These are phyloP conservation scores for Aspergillus unguis DNA, from an alignment of 2,329 filamentous ascomycete species.

Conservation along the genomic window DNA sequence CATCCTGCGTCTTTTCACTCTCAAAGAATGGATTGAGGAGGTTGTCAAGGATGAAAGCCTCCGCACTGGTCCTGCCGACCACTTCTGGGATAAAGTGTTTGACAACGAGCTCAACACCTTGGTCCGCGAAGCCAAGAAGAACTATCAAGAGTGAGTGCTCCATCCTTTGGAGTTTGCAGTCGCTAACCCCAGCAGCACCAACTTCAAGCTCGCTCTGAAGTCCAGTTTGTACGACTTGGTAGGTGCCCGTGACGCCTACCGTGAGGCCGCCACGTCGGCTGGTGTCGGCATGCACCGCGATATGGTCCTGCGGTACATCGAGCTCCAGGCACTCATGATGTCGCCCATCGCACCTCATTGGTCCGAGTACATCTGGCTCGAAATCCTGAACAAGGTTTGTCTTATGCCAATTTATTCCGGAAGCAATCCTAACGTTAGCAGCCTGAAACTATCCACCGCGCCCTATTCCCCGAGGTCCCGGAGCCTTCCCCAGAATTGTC, in stretches of 20 bases:
- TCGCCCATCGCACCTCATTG: conserved; percentile 87
- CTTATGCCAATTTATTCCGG: neutral
- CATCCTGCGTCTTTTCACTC: conserved; percentile 77
- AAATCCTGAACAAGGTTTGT: conserved; percentile 69
- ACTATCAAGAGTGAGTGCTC: conserved; percentile 64
- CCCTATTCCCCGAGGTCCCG: conserved; percentile 68
- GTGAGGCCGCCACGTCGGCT: conserved; percentile 72
- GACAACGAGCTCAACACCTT: conserved; percentile 87
- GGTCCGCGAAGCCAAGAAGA: conserved; percentile 71
- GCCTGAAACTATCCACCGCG: conserved; percentile 71
- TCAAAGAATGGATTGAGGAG: conserved; percentile 92
- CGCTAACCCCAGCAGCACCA: conserved; percentile 49
- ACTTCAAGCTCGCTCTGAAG: conserved; percentile 85
- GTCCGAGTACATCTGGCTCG: conserved; percentile 90
- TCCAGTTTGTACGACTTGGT: conserved; percentile 86
- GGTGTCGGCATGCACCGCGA: conserved; percentile 84
- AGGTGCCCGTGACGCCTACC: conserved; percentile 84
- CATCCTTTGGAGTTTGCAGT: neutral
- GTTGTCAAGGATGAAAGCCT: conserved; percentile 70
- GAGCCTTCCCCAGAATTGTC: conserved; percentile 64
- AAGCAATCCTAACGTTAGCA: conserved; percentile 29
- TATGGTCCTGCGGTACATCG: conserved; percentile 73
- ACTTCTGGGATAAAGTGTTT: conserved; percentile 85
- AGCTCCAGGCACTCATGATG: conserved; percentile 79
- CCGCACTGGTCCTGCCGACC: conserved; percentile 69